Evolutionary conservation across 2,329 filamentous ascomycete genomes (phyloP), one percentile per base, ranked within the genome.

Genomic region (Aspergillus fumigatus): DNA sequence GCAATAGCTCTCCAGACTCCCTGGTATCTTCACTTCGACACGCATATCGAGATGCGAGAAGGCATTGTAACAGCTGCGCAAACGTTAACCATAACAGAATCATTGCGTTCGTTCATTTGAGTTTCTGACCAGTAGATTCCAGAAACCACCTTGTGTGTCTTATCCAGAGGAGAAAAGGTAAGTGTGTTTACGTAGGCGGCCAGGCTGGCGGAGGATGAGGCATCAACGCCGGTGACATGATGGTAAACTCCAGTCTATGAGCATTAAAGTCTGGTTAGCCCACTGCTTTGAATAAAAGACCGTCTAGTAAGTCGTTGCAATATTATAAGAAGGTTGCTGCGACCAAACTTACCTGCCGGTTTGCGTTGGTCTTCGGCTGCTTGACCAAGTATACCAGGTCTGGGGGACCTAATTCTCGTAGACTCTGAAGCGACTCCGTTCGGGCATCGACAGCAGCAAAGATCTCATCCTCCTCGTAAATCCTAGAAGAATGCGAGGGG

Each of bases 171-270:
- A 62, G 88, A 88, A 77, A 97, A 95, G 48, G 92, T 97, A 59
- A 99, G 82, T 41, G 93, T 97, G 76, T 97, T 99, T 77, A 99
- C 96, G 76, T 99, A 99, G 65, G 94, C 94, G 43, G 94, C 94
- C 58, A 99, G 80, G 77, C 93, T 97, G 57, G 94, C 94, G 9
- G 94, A 97, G 6, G 94, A 97, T 2, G 94, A 99, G 50, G 94
- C 94, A 77, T 99, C 94, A 70, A 97, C 88, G 59, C 94, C 94
- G 41, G 92, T 96, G 66, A 97, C 92, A 86, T 99, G 94, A 75
- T 99, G 94, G 73, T 99, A 99, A 55, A 97, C 88, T 58, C 94
- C 94, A 59, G 87, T 87, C 89, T 97, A 66, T 23, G 60, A 60
- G 27, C 29, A 56, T 56, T 53, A 45, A 32, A 14, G 52, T 35